A percentile compares a stretch with the other conserved stretches of the same genome.
phyloP scores from a whole-genome alignment of 2,329 filamentous ascomycete species.

The Colletotrichum liaoningense region DNA sequence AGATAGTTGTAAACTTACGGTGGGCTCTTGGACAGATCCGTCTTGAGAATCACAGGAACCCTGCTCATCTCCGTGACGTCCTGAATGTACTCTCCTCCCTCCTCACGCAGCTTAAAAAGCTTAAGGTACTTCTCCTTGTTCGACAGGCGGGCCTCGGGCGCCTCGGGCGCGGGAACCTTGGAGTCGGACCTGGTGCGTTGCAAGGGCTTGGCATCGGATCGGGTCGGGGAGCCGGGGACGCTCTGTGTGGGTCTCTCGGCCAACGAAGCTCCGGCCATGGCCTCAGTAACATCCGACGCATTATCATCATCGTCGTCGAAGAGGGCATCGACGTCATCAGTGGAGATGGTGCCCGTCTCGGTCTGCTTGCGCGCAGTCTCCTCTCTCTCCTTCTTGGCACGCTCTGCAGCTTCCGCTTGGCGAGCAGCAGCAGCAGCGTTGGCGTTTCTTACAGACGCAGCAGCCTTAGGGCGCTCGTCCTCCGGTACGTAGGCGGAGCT shows the following conservation, averaged over 20 bases:
- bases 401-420: conserved; percentile 85
- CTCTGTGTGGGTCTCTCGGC: conserved; percentile 93
- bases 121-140: conserved; percentile 98
- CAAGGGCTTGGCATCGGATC: conserved; percentile 75
- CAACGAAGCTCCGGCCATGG: conserved; percentile 90
- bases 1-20: conserved; percentile 77
- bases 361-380: conserved; percentile 94
- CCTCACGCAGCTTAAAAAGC: conserved; percentile 89
- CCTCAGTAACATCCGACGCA: conserved; percentile 87
- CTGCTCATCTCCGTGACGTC: conserved; percentile 98
- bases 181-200: conserved; percentile 94
- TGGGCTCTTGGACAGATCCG: conserved; percentile 97
- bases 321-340: conserved; percentile 92
- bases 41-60: conserved; percentile 98
- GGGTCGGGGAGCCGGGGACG: conserved; percentile 90
- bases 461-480: conserved; percentile 92
- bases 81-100: conserved; percentile 96
- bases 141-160: conserved; percentile 81
- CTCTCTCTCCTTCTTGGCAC: conserved; percentile 86
- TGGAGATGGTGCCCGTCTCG: conserved; percentile 93
- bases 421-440: conserved; percentile 81
- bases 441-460: conserved; percentile 76
- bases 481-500: conserved; percentile 97
- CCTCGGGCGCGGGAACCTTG: conserved; percentile 82
- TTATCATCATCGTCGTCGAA: conserved; percentile 95